Evolutionary conservation across 2,329 filamentous ascomycete species (phyloP).

Genomic region (Paraphaeosphaeria minitans): DNA sequence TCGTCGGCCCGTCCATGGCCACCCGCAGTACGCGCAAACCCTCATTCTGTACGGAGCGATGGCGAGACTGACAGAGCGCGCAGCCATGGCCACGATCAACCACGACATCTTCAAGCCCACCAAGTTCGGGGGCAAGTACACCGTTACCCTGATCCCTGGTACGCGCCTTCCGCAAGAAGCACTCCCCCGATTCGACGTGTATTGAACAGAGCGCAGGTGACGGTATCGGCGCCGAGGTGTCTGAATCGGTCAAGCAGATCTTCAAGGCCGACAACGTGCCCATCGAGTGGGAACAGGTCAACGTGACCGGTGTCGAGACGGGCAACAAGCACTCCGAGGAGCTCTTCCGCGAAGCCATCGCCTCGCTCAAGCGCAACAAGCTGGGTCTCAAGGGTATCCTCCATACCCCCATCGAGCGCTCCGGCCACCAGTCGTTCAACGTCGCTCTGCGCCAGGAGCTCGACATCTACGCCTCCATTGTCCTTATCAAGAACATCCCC

Average conservation of each 20-base stretch:
- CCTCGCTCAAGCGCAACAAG: constrained; percentile 97
- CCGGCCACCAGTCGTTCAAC: constrained; percentile 99
- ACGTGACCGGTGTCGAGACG: constrained; percentile 87
- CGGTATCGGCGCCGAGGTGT: constrained; percentile 96
- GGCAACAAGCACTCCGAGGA: constrained; percentile 89
- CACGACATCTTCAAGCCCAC: constrained; percentile 98
- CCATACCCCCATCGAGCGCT: constrained; percentile 94
- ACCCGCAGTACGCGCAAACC: constrained; percentile 57
- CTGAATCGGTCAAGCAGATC: constrained; percentile 97
- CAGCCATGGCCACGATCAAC: constrained; percentile 68
- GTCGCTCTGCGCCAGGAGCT: constrained; percentile 98
- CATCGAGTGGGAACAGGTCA: constrained; percentile 98
- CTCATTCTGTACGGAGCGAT: neutral
- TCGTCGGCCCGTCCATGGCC: constrained; percentile 57
- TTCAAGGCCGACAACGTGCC: constrained; percentile 99
- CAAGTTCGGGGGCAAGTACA: constrained; percentile 99
- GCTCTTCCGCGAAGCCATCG: constrained; percentile 92
- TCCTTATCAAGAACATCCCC: constrained; percentile 99
- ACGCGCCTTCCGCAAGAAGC: constrained; percentile 41
- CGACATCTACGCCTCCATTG: constrained; percentile 98
- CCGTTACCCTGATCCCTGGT: constrained; percentile 96
- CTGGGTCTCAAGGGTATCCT: constrained; percentile 98
- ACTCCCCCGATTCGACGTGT: constrained; percentile 15
- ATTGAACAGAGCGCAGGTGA: constrained; percentile 63
- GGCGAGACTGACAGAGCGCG: constrained; percentile 20